Conservation (phyloP, 164 flowering plant species). For the Buxus sempervirens region DNA sequence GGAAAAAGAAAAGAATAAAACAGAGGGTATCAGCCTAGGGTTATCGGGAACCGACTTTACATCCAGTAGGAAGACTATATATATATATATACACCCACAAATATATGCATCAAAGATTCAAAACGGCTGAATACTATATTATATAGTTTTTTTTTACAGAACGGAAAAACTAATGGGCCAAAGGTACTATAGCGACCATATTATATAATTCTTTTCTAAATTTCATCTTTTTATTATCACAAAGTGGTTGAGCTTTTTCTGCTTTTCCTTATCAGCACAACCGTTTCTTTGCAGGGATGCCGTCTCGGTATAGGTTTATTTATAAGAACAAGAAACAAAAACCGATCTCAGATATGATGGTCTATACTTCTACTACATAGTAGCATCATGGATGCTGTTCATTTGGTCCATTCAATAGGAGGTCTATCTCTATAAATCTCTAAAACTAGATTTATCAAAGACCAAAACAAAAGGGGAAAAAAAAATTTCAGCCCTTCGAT, state of each 20-base stretch:
- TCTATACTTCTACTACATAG: background rate
- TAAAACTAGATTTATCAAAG: background rate
- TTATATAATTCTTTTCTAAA: background rate
- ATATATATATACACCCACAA: no score
- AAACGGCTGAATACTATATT: constrained; percentile 24
- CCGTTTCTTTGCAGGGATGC: background rate
- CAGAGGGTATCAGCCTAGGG: constrained; percentile 18
- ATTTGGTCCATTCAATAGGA: background rate
- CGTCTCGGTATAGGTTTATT: no score
- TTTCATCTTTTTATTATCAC: constrained; percentile 9
- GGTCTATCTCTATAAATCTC: background rate
- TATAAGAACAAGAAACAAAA: background rate
- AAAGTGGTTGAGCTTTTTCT: constrained; percentile 27
- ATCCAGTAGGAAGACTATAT: constrained; percentile 30
- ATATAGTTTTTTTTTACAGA: no score
- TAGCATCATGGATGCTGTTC: background rate
- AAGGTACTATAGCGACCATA: no score
- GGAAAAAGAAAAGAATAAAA: constrained; percentile 21
- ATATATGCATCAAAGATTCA: no score
- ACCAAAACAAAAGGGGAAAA: background rate
- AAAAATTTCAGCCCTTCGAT: background rate
- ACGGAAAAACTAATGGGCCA: no score
- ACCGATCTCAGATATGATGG: background rate
- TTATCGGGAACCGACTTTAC: constrained; percentile 44
- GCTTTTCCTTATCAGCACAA: constrained; percentile 1